A percentile compares a stretch with the other conserved stretches of the same genome.
Conservation (phyloP, 768 basidiomycete species). For the Boletus tylopilopsis region DNA sequence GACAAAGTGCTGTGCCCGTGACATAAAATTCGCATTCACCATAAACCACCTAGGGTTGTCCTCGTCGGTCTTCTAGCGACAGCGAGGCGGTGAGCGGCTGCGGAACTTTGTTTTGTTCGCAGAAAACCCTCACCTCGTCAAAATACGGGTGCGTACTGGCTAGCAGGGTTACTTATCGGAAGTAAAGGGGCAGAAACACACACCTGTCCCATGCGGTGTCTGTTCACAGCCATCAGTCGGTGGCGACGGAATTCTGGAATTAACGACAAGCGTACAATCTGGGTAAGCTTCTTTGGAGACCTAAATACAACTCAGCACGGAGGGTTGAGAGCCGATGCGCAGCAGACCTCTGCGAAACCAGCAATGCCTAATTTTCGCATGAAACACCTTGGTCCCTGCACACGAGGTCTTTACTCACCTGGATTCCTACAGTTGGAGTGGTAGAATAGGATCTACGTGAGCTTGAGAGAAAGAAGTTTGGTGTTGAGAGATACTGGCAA, state of each 20-base stretch:
- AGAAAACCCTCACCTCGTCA: slow-evolving; percentile 50
- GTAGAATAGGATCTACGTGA: slow-evolving; percentile 72
- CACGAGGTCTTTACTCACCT: slow-evolving; percentile 40
- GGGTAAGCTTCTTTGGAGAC: slow-evolving; percentile 85
- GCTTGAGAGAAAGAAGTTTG: not conserved
- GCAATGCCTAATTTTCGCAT: slow-evolving; percentile 54
- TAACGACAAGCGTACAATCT: slow-evolving; percentile 56
- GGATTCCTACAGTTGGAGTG: slow-evolving; percentile 85
- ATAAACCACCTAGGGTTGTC: slow-evolving; percentile 88
- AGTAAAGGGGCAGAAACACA: slow-evolving; percentile 22
- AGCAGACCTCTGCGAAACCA: slow-evolving; percentile 72
- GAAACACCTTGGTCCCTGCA: slow-evolving; percentile 1
- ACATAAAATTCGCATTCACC: slow-evolving; percentile 73
- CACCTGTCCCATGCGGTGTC: slow-evolving; percentile 91
- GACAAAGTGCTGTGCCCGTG: slow-evolving; percentile 68
- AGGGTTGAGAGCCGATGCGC: not conserved
- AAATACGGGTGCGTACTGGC: slow-evolving; percentile 72
- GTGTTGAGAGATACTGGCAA: slow-evolving; percentile 26
- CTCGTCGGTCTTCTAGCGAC: slow-evolving; percentile 67
- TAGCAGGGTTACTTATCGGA: slow-evolving; percentile 6
- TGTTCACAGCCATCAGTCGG: slow-evolving; percentile 29
- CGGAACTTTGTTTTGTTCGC: not conserved
- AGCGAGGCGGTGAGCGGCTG: not conserved
- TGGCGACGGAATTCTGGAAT: slow-evolving; percentile 1
- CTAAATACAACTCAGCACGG: slow-evolving; percentile 31